Conservation (phyloP, 345 rosid species). For the Citropsis articulata region DNA sequence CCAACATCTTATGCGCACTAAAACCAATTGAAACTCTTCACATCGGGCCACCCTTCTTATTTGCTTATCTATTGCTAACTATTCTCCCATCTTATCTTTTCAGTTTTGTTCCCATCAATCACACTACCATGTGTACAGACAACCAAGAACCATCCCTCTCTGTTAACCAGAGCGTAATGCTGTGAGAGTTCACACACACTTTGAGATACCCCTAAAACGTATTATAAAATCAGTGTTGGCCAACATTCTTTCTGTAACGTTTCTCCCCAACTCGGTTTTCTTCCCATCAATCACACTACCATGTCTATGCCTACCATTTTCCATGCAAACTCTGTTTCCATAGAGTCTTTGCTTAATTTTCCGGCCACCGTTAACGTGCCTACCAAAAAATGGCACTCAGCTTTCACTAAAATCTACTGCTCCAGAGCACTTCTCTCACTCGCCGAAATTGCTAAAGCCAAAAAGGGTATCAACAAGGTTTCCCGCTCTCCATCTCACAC, state of each 20-base stretch:
- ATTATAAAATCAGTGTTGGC: no score
- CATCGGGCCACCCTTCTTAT: neutral
- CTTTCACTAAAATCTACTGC: constrained; percentile 46
- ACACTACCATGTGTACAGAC: no score
- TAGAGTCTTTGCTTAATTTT: constrained; percentile 27
- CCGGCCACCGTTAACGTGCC: constrained; percentile 29
- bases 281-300: no score
- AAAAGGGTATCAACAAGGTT: neutral
- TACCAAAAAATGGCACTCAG: constrained; percentile 50
- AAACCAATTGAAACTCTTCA: neutral
- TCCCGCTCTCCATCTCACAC: constrained; percentile 14
- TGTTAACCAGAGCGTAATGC: no score
- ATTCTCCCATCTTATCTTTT: neutral
- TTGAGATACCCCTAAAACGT: no score
- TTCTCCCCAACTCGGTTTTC: no score
- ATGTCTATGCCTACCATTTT: constrained; percentile 14
- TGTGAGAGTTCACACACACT: no score
- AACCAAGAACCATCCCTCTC: no score
- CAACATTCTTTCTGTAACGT: no score
- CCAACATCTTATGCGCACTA: no score
- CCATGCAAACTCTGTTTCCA: constrained; percentile 20
- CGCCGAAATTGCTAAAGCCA: neutral
- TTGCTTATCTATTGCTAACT: neutral
- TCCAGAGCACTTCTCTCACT: constrained; percentile 41
- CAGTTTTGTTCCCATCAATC: no score